A percentile compares a stretch with the other conserved stretches of the same genome.
Evolutionary conservation across 371 early-diverging fungal genomes (phyloP).

Genomic region (Blakeslea trispora): DNA sequence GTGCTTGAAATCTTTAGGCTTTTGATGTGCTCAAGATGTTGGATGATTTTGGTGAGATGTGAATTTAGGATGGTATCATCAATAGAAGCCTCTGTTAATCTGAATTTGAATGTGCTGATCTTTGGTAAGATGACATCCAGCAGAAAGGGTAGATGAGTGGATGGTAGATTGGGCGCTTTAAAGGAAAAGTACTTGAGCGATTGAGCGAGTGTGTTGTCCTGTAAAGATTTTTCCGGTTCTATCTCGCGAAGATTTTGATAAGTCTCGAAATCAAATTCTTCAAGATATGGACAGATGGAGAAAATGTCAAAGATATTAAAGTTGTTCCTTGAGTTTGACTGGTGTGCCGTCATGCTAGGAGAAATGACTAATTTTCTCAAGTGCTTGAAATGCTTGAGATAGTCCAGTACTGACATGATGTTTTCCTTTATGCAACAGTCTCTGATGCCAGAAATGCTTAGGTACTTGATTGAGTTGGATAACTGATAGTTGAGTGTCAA

Average conservation of each 20-base stretch:
- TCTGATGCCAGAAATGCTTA: neutral
- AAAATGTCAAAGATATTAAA: neutral
- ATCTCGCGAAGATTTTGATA: neutral
- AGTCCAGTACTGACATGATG: neutral
- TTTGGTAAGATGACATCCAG: neutral
- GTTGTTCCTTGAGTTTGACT: neutral
- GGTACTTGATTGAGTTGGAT: neutral
- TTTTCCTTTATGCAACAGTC: neutral
- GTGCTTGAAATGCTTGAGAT: neutral
- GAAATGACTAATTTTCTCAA: neutral
- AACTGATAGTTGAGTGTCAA: neutral
- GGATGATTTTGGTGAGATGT: neutral
- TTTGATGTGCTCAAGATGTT: neutral
- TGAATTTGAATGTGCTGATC: neutral
- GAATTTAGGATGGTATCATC: neutral
- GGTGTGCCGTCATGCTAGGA: neutral
- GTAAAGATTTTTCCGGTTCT: neutral
- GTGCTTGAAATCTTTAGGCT: neutral
- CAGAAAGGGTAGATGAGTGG: neutral
- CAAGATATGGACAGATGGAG: neutral
- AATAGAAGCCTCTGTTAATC: neutral
- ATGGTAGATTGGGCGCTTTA: neutral
- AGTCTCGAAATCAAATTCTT: neutral
- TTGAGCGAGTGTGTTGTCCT: neutral
- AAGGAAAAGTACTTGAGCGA: neutral